Base-by-base conservation (phyloP, 768 basidiomycete genomes). In the Postia placenta region DNA sequence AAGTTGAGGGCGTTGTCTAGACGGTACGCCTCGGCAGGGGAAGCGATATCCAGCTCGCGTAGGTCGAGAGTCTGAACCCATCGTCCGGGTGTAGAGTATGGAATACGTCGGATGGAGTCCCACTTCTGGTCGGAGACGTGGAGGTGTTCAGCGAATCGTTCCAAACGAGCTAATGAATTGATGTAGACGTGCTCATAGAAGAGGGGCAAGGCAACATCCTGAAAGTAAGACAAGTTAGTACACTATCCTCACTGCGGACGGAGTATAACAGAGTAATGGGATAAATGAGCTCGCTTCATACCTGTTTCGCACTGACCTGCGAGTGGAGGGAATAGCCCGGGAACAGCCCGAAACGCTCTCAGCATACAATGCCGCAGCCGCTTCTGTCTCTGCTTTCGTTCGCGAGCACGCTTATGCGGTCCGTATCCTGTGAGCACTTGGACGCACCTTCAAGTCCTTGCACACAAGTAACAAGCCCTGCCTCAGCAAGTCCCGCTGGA, bases 101-200 rank as follows among this genome's bases (percentile, higher is more conserved):
- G 88, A 55, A 88, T 91, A 43, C 92, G 78, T 45, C 88, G 80
- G 49, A 95, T 81, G 38, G 89, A 87, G 58, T 92, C 90, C 92
- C 92, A 95, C 60, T 76, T 78, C 56, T 79, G 74, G 53, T 95
- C 92, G 5, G 84, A 82, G 25, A 61, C 57, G 50, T 73, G 68
- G 1, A 94, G 73, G 20, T 69, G 71, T n/a, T 67, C 51, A n/a
- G 76, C 69, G 56, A 92, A 84, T 51, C 70, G 73, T 48, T 77
- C 73, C 36, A 92, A 69, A 4, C 71, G 61, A 11, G 61, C 47
- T 11, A 78, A 56, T 17, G 70, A 68, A 4, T 61, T 59, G 25
- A 87, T 64, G 24, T 62, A 63, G 22, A 85, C 72, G 25, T 65
- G 67, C n/a, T 76, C 66, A 60, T 87, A 90, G 44, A 88, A 67